Percentiles rank a stretch among this genome's conserved stretches.
These are phyloP conservation scores for Hypholoma fasciculare DNA, from an alignment of 768 basidiomycete species.

Conservation along the genomic window DNA sequence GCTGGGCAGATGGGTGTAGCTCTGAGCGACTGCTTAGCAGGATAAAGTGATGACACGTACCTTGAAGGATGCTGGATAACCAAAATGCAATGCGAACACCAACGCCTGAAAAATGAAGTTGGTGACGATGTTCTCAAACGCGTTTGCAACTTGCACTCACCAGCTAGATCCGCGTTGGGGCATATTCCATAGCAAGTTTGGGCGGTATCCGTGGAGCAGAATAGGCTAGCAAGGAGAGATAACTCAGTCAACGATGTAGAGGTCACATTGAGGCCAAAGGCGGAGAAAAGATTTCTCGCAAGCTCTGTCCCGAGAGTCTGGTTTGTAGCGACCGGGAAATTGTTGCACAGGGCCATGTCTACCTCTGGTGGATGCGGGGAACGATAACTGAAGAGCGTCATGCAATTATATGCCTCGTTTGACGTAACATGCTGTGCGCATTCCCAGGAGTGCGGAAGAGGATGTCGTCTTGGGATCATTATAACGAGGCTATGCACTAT, in stretches of 20 bases:
- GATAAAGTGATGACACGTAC: background rate
- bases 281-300: slow-evolving; percentile 3
- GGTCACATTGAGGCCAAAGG: slow-evolving; percentile 4
- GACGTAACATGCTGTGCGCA: too few relatives aligned
- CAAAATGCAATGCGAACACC: slow-evolving; percentile 17
- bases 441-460: too few relatives aligned
- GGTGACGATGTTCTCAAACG: background rate
- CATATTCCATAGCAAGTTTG: slow-evolving; percentile 14
- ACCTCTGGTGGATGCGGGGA: background rate
- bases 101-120: slow-evolving; percentile 5
- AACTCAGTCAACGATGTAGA: background rate
- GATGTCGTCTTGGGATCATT: too few relatives aligned
- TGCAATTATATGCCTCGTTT: too few relatives aligned
- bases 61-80: slow-evolving; percentile 16
- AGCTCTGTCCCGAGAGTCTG: slow-evolving; percentile 5
- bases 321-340: slow-evolving; percentile 7
- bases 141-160: background rate
- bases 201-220: slow-evolving; percentile 14
- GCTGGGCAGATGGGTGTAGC: background rate
- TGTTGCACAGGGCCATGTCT: slow-evolving; percentile 8
- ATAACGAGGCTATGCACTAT: too few relatives aligned
- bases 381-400: too few relatives aligned
- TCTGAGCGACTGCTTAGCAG: background rate
- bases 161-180: slow-evolving; percentile 18
- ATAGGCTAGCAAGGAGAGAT: slow-evolving; percentile 6